Percentiles rank a stretch among this genome's conserved stretches.
Conservation (phyloP, 2,329 filamentous ascomycete species). For the Aciculosporium take region DNA sequence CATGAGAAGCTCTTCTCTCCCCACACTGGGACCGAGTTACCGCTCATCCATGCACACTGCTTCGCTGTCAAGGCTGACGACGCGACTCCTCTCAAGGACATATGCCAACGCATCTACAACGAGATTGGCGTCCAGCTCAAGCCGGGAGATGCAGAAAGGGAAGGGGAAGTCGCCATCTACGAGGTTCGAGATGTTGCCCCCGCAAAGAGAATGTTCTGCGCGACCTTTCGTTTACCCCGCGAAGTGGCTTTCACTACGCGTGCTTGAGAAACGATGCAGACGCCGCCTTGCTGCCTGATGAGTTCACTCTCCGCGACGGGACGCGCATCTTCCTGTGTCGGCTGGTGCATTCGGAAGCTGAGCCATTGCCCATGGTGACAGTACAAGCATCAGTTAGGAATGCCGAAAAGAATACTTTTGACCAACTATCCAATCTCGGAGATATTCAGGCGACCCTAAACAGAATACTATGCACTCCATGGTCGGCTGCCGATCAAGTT, state of each 20-base stretch:
- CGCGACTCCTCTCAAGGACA: conserved; percentile 45
- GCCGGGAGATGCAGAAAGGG: conserved; percentile 30
- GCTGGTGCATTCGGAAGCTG: neutral
- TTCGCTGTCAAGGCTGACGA: conserved; percentile 75
- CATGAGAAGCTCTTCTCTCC: conserved; percentile 52
- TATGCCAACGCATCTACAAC: conserved; percentile 25
- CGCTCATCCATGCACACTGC: conserved; percentile 86
- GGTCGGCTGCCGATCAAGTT: neutral
- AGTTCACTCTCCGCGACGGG: neutral
- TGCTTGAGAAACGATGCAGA: conserved; percentile 1
- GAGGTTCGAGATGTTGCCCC: conserved; percentile 81
- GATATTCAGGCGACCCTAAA: too few species aligned
- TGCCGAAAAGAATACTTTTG: too few species aligned
- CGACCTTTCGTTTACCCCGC: conserved; percentile 70
- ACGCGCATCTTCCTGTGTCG: neutral
- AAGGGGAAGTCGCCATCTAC: conserved; percentile 40
- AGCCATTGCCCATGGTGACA: neutral
- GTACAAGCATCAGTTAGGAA: too few species aligned
- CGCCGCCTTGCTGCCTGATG: neutral
- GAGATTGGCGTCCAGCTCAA: conserved; percentile 27
- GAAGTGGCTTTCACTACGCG: conserved; percentile 62
- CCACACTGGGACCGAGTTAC: conserved; percentile 45
- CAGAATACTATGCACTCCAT: neutral
- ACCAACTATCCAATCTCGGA: too few species aligned
- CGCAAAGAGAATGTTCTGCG: conserved; percentile 93